Evolutionary conservation across 805 yeast species (phyloP).

Genomic region (Lipomyces orientalis): DNA sequence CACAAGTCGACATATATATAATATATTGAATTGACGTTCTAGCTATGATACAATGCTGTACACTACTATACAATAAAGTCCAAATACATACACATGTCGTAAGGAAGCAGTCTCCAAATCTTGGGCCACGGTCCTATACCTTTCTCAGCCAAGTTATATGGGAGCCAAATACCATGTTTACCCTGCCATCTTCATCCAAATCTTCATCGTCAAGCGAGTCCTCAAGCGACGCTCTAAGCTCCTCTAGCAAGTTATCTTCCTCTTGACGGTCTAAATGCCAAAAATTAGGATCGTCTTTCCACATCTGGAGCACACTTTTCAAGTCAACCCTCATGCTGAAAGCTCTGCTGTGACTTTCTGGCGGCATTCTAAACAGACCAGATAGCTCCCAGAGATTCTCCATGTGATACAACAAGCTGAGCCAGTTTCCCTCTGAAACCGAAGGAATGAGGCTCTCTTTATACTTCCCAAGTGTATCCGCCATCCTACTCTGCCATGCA

Average conservation of each 20-base stretch:
- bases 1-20: too few relatives aligned
- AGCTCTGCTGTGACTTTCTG: background rate
- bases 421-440: background rate
- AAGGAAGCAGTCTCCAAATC: background rate
- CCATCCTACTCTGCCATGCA: background rate
- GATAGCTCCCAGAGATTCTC: background rate
- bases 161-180: background rate
- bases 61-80: background rate
- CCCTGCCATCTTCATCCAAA: slow-evolving; percentile 2
- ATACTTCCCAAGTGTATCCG: background rate
- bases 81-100: background rate
- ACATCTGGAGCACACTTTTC: background rate
- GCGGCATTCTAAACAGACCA: slow-evolving; percentile 2
- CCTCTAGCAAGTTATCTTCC: background rate
- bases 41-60: too few relatives aligned
- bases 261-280: slow-evolving; percentile 2
- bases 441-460: background rate
- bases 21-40: too few relatives aligned
- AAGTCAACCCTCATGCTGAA: background rate
- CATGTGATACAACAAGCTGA: background rate
- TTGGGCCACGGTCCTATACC: background rate
- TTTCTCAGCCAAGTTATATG: background rate
- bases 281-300: background rate
- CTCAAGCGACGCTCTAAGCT: slow-evolving; percentile 1
- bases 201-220: slow-evolving; percentile 17